These are phyloP conservation scores for Heterobasidion parviporum DNA, from an alignment of 1,284 basidiomycete species.

Conservation along the genomic window DNA sequence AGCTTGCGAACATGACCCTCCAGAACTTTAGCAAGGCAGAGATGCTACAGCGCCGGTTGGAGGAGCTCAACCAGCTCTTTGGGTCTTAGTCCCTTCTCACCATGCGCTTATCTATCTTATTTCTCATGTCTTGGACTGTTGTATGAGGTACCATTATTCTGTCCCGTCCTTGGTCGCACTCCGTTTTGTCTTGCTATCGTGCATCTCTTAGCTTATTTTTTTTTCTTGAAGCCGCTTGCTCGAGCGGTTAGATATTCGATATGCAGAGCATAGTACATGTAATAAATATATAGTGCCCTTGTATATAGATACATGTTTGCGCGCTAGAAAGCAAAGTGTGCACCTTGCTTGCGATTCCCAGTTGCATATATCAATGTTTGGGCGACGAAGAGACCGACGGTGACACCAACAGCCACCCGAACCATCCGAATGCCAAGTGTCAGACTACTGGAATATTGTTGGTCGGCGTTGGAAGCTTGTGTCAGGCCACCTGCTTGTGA, in stretches of 20 bases:
- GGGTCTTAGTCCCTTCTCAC: constrained; percentile 19
- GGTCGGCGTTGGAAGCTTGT: constrained; percentile 55
- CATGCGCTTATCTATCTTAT: constrained; percentile 1
- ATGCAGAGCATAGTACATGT: neutral
- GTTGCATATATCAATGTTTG: constrained; percentile 74
- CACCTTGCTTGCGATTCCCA: constrained; percentile 64
- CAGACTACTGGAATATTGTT: constrained; percentile 64
- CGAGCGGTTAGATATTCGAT: neutral
- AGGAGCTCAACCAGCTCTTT: constrained; percentile 72
- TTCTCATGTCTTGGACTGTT: neutral
- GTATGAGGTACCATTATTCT: too few species aligned
- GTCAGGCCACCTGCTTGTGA: constrained; percentile 79
- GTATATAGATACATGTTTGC: constrained; percentile 6
- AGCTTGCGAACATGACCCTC: constrained; percentile 85
- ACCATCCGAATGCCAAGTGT: constrained; percentile 72
- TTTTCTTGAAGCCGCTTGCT: neutral
- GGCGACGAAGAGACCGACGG: constrained; percentile 75
- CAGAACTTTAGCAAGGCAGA: constrained; percentile 79
- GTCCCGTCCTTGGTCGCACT: neutral
- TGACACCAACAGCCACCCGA: constrained; percentile 81
- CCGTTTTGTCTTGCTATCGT: neutral
- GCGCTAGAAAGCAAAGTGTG: constrained; percentile 67
- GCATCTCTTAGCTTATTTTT: neutral
- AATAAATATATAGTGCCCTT: neutral
- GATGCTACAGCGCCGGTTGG: constrained; percentile 74